Percentiles rank a stretch among this genome's conserved stretches.
phyloP scores from a whole-genome alignment of 148 eudicot species.

The Cornus florida region DNA sequence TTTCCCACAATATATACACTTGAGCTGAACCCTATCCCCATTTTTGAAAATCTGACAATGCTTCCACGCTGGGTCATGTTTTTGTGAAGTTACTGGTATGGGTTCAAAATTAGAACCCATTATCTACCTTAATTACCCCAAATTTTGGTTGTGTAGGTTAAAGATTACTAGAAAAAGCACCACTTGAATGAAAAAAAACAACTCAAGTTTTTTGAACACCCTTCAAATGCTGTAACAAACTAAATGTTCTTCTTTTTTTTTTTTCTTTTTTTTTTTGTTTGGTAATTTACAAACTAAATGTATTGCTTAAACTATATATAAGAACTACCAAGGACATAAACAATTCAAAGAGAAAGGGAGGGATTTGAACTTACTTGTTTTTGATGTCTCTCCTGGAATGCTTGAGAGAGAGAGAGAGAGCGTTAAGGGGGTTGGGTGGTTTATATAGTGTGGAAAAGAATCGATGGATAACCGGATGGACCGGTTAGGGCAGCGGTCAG shows the following conservation, averaged over 20 bases:
- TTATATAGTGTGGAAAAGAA: constrained; percentile 25
- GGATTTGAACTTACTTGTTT: constrained; percentile 32
- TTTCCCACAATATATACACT: constrained; percentile 84
- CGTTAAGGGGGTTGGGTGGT: constrained; percentile 18
- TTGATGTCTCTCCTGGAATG: constrained; percentile 9
- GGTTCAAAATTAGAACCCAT: constrained; percentile 68
- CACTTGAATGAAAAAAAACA: neutral
- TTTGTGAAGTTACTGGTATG: constrained; percentile 74
- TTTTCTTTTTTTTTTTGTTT: no score
- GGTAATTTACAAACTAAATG: no score
- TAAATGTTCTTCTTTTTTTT: no score
- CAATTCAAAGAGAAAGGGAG: constrained; percentile 3
- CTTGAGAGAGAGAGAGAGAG: constrained; percentile 19
- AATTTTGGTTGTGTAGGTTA: neutral
- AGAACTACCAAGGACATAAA: neutral
- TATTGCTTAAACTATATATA: neutral
- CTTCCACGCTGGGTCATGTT: constrained; percentile 97
- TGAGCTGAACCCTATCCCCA: constrained; percentile 73
- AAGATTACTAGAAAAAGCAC: neutral
- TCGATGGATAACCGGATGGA: constrained; percentile 54
- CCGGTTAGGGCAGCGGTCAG: constrained; percentile 46
- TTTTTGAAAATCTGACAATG: constrained; percentile 81
- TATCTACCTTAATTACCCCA: neutral
- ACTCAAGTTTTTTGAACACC: neutral
- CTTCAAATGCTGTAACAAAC: no score